Evolutionary conservation across 106 monocot genomes (phyloP).

Genomic region (Dendrobium nobile): DNA sequence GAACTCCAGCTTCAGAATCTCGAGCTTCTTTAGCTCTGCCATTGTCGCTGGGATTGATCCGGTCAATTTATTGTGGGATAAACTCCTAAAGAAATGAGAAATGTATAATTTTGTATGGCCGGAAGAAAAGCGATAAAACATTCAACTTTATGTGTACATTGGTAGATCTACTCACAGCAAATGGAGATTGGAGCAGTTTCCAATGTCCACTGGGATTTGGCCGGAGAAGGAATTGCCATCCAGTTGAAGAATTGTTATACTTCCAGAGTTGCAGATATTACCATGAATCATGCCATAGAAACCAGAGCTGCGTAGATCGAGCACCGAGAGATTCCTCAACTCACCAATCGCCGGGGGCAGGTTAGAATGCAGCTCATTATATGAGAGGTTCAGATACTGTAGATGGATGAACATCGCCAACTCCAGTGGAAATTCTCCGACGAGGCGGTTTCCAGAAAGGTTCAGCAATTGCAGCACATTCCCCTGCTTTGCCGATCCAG

Average conservation of each 20-base stretch:
- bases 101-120: not conserved
- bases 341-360: conserved; percentile 11
- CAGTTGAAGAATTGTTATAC: conserved; percentile 14
- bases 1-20: conserved; percentile 80
- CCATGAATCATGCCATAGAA: conserved; percentile 27
- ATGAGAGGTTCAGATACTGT: conserved; percentile 61
- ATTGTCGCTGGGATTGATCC: conserved; percentile 16
- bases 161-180: conserved; percentile 15
- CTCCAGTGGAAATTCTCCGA: conserved; percentile 55
- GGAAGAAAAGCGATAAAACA: not conserved
- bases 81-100: conserved; percentile 14
- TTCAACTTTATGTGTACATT: not conserved
- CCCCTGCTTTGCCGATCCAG: conserved; percentile 37
- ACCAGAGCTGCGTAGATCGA: conserved; percentile 57
- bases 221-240: conserved; percentile 18
- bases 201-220: conserved; percentile 14
- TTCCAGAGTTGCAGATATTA: conserved; percentile 14
- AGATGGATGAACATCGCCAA: conserved; percentile 49
- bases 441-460: conserved; percentile 48
- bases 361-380: conserved; percentile 37
- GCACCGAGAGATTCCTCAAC: conserved; percentile 16
- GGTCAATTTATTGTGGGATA: conserved; percentile 20
- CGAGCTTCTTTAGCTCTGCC: conserved; percentile 53
- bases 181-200: conserved; percentile 21
- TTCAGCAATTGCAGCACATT: conserved; percentile 51